A percentile compares a stretch with the other conserved stretches of the same genome.
These are phyloP conservation scores for Podospora pseudoanserina DNA, from an alignment of 495 filamentous ascomycete genomes.

Conservation along the genomic window DNA sequence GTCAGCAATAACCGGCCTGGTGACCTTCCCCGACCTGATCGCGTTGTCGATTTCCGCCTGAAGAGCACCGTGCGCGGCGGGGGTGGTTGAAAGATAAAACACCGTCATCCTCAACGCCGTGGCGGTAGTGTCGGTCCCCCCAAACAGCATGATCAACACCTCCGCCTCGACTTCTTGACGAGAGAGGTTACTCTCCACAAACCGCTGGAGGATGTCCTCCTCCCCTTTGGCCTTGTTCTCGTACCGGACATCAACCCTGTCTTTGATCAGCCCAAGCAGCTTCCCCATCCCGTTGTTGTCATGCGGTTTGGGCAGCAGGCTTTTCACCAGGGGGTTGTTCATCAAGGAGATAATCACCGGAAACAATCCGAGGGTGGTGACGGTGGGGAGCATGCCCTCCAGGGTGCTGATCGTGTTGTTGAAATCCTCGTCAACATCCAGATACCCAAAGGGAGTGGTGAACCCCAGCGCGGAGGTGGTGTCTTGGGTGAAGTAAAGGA, in stretches of 20 bases:
- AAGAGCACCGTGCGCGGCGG: constrained; percentile 11
- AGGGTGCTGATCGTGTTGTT: constrained; percentile 16
- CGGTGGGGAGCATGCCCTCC: constrained; percentile 11
- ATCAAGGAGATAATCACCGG: not conserved
- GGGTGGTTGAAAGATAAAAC: constrained; percentile 47
- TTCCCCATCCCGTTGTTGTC: constrained; percentile 2
- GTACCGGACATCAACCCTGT: not conserved
- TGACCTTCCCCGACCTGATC: not conserved
- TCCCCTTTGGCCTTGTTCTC: constrained; percentile 2
- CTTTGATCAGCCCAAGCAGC: not conserved
- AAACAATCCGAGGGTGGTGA: not conserved
- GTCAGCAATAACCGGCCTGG: constrained; percentile 8
- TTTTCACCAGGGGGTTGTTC: not conserved
- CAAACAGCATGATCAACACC: constrained; percentile 38
- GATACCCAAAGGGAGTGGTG: constrained; percentile 37
- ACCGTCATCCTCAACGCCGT: constrained; percentile 49
- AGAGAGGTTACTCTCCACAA: constrained; percentile 18
- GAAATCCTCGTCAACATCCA: constrained; percentile 40
- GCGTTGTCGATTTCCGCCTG: not conserved
- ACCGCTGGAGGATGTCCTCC: constrained; percentile 16
- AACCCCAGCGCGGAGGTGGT: constrained; percentile 40
- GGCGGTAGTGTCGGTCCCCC: constrained; percentile 53
- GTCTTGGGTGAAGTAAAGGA: constrained; percentile 40
- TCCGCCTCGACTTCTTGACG: constrained; percentile 21
- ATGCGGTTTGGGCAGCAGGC: constrained; percentile 6